These are phyloP conservation scores for Phialophora verrucosa DNA, from an alignment of 2,329 filamentous ascomycete genomes.

Conservation along the genomic window DNA sequence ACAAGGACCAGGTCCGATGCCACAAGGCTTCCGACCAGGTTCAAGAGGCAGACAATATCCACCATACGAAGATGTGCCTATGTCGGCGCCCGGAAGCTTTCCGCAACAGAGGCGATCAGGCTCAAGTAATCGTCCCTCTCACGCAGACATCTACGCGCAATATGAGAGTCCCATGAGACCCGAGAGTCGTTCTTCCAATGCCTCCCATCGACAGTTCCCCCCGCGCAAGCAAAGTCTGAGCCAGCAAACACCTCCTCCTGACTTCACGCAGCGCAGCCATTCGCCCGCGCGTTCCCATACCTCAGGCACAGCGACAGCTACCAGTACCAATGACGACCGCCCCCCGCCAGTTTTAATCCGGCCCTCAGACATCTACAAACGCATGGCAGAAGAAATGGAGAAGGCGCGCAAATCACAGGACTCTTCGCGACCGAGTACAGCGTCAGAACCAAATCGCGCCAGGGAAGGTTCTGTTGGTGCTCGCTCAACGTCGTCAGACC, in stretches of 20 bases:
- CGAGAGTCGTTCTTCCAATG: conserved; percentile 37
- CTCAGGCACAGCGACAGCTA: not conserved
- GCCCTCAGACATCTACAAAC: conserved; percentile 78
- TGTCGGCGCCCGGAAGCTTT: conserved; percentile 29
- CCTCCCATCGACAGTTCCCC: conserved; percentile 54
- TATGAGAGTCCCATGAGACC: conserved; percentile 36
- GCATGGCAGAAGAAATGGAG: conserved; percentile 69
- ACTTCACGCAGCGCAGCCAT: conserved; percentile 17
- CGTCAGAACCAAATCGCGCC: conserved; percentile 44
- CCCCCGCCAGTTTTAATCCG: conserved; percentile 61
- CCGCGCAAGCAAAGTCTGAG: conserved; percentile 68
- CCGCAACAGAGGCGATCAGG: conserved; percentile 27
- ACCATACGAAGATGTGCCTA: conserved; percentile 28
- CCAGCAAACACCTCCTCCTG: conserved; percentile 45
- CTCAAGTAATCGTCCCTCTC: conserved; percentile 39
- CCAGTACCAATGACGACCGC: conserved; percentile 20
- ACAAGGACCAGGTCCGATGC: conserved; percentile 20
- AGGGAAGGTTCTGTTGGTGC: conserved; percentile 31
- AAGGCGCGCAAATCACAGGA: conserved; percentile 64
- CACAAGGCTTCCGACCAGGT: conserved; percentile 37
- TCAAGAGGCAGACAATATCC: conserved; percentile 36
- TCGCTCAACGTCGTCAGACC: conserved; percentile 40
- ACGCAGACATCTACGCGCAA: conserved; percentile 28
- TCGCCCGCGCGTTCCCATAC: conserved; percentile 11
- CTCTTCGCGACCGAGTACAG: conserved; percentile 62